phyloP scores from a whole-genome alignment of 1,284 basidiomycete species.

The Pseudozyma hubeiensis region DNA sequence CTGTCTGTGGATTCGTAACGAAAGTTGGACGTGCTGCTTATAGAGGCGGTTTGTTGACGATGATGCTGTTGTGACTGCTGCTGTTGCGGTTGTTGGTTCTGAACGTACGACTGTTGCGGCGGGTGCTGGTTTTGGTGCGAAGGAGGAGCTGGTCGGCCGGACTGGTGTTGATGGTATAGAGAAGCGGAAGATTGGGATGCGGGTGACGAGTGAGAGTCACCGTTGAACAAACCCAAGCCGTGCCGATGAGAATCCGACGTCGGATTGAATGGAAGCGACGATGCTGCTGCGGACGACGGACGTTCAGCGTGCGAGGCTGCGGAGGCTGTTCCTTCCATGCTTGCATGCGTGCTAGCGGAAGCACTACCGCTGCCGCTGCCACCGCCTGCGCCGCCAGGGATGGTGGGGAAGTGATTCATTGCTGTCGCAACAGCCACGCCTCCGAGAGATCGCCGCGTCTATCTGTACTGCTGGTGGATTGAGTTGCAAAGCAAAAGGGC shows the following conservation, averaged over 20 bases:
- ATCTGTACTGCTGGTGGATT: not conserved
- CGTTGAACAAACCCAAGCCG: constrained; percentile 27
- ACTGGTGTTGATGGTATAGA: constrained; percentile 23
- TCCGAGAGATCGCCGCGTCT: not conserved
- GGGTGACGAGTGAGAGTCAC: constrained; percentile 20
- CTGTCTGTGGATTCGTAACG: constrained; percentile 33
- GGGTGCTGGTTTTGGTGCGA: constrained; percentile 13
- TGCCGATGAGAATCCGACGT: constrained; percentile 25
- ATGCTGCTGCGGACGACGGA: constrained; percentile 17
- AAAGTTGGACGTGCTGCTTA: constrained; percentile 28
- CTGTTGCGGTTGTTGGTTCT: constrained; percentile 21
- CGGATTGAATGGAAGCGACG: constrained; percentile 5
- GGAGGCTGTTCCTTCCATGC: constrained; percentile 17
- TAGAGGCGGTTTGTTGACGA: constrained; percentile 26
- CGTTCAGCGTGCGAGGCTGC: constrained; percentile 9
- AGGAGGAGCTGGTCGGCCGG: constrained; percentile 13
- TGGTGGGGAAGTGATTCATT: constrained; percentile 8
- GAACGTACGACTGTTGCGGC: constrained; percentile 10
- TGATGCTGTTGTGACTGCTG: constrained; percentile 4
- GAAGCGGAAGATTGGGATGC: constrained; percentile 19
- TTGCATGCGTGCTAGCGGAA: constrained; percentile 26
- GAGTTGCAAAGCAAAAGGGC: not conserved
- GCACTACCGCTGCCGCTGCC: constrained; percentile 13
- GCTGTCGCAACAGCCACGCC: not conserved
- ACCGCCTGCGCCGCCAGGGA: constrained; percentile 9